A percentile compares a stretch with the other conserved stretches of the same genome.
phyloP scores from a whole-genome alignment of 345 rosid species.

The Streptanthus diversifolius region DNA sequence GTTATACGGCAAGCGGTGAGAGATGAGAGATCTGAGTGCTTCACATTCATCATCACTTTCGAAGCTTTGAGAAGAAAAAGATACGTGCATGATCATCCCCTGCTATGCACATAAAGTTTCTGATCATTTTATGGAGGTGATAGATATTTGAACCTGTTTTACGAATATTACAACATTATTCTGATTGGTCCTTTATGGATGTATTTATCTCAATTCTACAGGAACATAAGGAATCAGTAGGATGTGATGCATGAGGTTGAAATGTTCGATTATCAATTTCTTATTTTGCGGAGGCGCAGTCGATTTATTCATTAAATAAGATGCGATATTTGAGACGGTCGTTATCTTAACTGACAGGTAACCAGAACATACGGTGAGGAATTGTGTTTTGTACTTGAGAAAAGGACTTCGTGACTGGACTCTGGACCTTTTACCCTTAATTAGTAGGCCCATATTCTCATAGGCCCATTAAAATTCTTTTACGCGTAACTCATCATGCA shows the following conservation, averaged over 20 bases:
- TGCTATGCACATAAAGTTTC: background rate
- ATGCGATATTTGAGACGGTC: background rate
- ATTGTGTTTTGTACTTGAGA: background rate
- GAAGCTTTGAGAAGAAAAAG: background rate
- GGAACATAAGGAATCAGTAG: background rate
- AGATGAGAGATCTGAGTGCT: constrained; percentile 1
- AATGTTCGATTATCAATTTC: background rate
- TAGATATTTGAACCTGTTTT: background rate
- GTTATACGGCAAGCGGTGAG: constrained; percentile 10
- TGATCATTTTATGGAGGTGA: background rate
- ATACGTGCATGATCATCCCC: background rate
- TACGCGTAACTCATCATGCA: too few species aligned
- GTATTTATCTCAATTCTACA: background rate
- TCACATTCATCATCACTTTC: constrained; percentile 23
- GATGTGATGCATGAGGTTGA: constrained; percentile 9
- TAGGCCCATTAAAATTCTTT: background rate
- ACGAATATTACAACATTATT: background rate
- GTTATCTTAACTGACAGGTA: background rate
- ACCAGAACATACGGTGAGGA: background rate
- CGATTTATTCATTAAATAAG: background rate
- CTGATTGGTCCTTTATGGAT: background rate
- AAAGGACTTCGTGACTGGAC: background rate
- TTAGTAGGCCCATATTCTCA: background rate
- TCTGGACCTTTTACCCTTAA: background rate
- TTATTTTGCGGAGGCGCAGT: background rate